Percentiles rank a stretch among this genome's conserved stretches.
phyloP scores from a whole-genome alignment of 2,329 filamentous ascomycete genomes.

The Pezicula neosporulosa region DNA sequence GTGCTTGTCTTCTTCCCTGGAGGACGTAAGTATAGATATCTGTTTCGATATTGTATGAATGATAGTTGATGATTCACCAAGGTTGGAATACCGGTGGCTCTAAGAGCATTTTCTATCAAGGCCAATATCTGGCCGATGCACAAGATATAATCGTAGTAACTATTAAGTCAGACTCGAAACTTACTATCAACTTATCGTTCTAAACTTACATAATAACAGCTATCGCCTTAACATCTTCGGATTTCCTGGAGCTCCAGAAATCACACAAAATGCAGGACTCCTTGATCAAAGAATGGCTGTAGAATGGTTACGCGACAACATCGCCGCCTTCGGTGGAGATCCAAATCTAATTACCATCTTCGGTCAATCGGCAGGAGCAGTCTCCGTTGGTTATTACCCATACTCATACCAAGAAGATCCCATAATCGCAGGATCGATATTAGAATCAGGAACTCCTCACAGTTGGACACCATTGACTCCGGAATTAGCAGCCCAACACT shows the following conservation, averaged over 20 bases:
- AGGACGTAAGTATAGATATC: not conserved
- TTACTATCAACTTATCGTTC: not conserved
- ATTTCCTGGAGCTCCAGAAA: conserved; percentile 7
- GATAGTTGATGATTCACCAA: not conserved
- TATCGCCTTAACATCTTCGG: conserved; percentile 33
- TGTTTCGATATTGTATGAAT: not conserved
- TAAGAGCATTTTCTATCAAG: not conserved
- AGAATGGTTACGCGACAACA: conserved; percentile 55
- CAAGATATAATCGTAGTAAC: not conserved
- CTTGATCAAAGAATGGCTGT: conserved; percentile 55
- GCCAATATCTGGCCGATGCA: conserved; percentile 2
- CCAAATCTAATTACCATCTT: conserved; percentile 25
- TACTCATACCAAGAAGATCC: conserved; percentile 19
- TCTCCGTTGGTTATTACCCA: conserved; percentile 15
- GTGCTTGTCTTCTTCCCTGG: conserved; percentile 3
- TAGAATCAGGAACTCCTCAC: conserved; percentile 17
- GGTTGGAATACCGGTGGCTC: conserved; percentile 5
- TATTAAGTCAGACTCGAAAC: not conserved
- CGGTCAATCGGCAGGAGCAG: conserved; percentile 21
- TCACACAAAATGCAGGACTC: conserved; percentile 38
- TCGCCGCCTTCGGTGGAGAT: conserved; percentile 55
- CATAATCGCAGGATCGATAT: conserved; percentile 19
- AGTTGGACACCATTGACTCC: conserved; percentile 8
- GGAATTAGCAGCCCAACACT: conserved; percentile 6
- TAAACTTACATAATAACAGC: conserved; percentile 20